Evolutionary conservation across 805 yeast genomes (phyloP).

Genomic region (Sugiyamaella floridensis): DNA sequence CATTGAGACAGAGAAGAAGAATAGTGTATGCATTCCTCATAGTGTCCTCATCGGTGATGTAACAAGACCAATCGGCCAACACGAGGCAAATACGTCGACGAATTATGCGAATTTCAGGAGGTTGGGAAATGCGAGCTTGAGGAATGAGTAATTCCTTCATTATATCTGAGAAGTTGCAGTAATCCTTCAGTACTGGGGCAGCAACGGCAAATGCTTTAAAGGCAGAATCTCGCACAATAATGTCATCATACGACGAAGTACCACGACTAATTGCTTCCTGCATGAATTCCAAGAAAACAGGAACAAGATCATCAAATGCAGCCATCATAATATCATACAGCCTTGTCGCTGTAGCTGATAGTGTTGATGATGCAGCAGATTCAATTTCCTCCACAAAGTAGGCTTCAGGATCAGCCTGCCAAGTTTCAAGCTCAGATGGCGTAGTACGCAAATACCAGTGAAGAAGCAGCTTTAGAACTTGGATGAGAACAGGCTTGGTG

Average conservation of each 20-base stretch:
- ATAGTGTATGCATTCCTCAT: constrained; percentile 54
- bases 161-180: constrained; percentile 62
- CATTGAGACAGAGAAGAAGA: constrained; percentile 43
- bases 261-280: constrained; percentile 27
- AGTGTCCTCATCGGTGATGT: constrained; percentile 54
- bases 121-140: constrained; percentile 38
- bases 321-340: constrained; percentile 69
- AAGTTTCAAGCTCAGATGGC: constrained; percentile 70
- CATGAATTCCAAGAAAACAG: not conserved
- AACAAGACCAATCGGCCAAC: constrained; percentile 72
- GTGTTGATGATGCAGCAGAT: constrained; percentile 45
- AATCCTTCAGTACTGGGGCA: constrained; percentile 54
- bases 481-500: constrained; percentile 47
- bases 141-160: constrained; percentile 61
- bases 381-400: constrained; percentile 88
- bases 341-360: constrained; percentile 81
- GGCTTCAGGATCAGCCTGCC: constrained; percentile 87
- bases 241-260: constrained; percentile 23
- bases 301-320: constrained; percentile 33
- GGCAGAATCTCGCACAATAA: constrained; percentile 48
- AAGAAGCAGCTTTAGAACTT: constrained; percentile 60
- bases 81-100: constrained; percentile 72
- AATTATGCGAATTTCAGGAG: constrained; percentile 42
- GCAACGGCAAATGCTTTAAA: constrained; percentile 79
- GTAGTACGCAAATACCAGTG: constrained; percentile 66